These are phyloP conservation scores for Pelargonium nanum DNA, from an alignment of 345 rosid species.

Conservation along the genomic window DNA sequence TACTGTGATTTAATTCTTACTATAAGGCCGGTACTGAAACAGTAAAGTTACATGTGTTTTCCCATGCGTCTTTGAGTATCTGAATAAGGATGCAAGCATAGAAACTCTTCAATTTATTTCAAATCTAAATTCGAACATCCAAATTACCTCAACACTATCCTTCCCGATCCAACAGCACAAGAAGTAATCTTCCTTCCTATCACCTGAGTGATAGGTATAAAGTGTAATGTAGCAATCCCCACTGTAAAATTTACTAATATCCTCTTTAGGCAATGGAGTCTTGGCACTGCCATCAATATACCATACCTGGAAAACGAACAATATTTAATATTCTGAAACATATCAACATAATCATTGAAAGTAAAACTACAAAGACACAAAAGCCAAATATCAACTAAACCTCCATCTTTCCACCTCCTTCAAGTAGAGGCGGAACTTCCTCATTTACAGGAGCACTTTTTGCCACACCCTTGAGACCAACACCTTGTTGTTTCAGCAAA, in stretches of 20 bases:
- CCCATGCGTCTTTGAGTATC: background rate
- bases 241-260: conserved; percentile 80
- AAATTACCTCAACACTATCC: conserved; percentile 75
- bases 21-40: background rate
- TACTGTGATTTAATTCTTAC: background rate
- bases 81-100: background rate
- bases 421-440: conserved; percentile 89
- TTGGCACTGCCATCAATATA: conserved; percentile 69
- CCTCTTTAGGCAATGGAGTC: conserved; percentile 63
- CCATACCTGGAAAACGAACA: conserved; percentile 60
- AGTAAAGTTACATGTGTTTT: background rate
- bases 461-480: conserved; percentile 64
- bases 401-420: conserved; percentile 96
- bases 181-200: conserved; percentile 90
- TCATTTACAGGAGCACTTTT: conserved; percentile 70
- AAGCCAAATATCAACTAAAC: conserved; percentile 28
- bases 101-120: conserved; percentile 1
- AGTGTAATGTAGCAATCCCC: conserved; percentile 95
- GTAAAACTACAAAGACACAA: conserved; percentile 1
- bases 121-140: conserved; percentile 6
- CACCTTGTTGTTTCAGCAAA: conserved; percentile 91
- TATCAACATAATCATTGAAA: conserved; percentile 3
- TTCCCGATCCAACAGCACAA: conserved; percentile 93
- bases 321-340: conserved; percentile 4
- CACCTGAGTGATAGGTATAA: conserved; percentile 84